Evolutionary conservation across 495 filamentous ascomycete species (phyloP), one percentile per base, ranked within the genome.

Genomic region (Penicillium odoratum): DNA sequence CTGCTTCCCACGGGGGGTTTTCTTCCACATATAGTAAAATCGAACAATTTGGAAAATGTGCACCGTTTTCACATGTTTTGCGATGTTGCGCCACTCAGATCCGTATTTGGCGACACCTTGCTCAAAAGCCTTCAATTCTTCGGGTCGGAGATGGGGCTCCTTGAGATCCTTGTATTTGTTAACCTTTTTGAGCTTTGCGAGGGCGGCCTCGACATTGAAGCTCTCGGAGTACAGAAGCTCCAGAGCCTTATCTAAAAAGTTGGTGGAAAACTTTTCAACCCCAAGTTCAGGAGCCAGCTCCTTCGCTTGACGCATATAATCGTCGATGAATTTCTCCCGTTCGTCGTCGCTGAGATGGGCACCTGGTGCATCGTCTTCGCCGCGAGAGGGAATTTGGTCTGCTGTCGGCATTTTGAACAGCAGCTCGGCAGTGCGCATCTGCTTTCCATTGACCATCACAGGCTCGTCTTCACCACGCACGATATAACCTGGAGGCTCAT

Each of bases 21-120:
- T 97, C 78, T 99, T 99, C 95, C 95, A 99, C 63, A 89, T 89
- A 71, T 98, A 98, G 69, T 98, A 99, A 58, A 89, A 96, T 10
- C 94, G 87, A 29, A 94, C 90, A 55, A 97, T 88, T 48, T 90
- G 84, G 33, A 83, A 85, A 58, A 91, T 83, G 42, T 81, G 84
- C 30, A 91, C 83, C 0, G 89, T 90, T 30, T 76, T 74, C 63
- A 96, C 88, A 69, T 96, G 89, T 63, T 88, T 88, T 45, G 86
- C 91, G 48, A 98, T 85, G 59, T 81, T 82, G 56, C 91, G 85
- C 63, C 92, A 84, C 71, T 99, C 94, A 0, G 94, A 97, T 36
- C 94, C 95, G 64, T 85, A 95, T 63, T 93, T 97, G 8, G 85
- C 78, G 10, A 99, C 92, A 11, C 83, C 94, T 64, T 99, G 93